Evolutionary conservation across 1,284 basidiomycete genomes (phyloP).

Genomic region (Leccinum angustisporum): DNA sequence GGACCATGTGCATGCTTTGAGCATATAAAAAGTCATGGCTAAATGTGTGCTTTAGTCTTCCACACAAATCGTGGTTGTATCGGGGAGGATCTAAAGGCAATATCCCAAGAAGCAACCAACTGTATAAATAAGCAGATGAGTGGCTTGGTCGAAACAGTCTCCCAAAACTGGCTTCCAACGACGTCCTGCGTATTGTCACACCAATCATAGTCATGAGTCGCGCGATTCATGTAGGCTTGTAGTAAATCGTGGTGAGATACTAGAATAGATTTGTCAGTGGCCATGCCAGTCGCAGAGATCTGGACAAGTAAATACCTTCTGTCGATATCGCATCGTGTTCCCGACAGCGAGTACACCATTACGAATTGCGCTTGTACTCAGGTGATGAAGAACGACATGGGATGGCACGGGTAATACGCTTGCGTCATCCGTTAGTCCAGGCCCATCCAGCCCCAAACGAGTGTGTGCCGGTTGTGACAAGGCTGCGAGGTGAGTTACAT

Average conservation of each 20-base stretch:
- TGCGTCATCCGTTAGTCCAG: slow-evolving; percentile 79
- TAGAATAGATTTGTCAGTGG: slow-evolving; percentile 25
- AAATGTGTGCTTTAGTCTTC: slow-evolving; percentile 21
- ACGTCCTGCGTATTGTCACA: slow-evolving; percentile 26
- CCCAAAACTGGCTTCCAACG: slow-evolving; percentile 24
- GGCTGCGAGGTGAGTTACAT: slow-evolving; percentile 33
- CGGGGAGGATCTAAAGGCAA: slow-evolving; percentile 26
- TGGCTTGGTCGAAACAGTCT: slow-evolving; percentile 11
- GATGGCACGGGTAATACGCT: slow-evolving; percentile 92
- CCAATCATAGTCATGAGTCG: slow-evolving; percentile 4
- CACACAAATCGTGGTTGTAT: slow-evolving; percentile 22
- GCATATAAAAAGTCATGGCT: slow-evolving; percentile 18
- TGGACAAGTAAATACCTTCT: slow-evolving; percentile 69
- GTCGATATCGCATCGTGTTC: slow-evolving; percentile 89
- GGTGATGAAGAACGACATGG: slow-evolving; percentile 93
- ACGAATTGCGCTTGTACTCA: slow-evolving; percentile 94
- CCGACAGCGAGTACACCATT: slow-evolving; percentile 94
- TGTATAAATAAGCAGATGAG: slow-evolving; percentile 31
- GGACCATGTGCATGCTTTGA: slow-evolving; percentile 8
- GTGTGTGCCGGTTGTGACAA: slow-evolving; percentile 20
- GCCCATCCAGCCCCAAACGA: slow-evolving; percentile 38
- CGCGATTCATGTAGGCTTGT: slow-evolving; percentile 48
- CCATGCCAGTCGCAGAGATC: neutral
- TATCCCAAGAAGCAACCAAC: slow-evolving; percentile 34
- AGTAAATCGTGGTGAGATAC: slow-evolving; percentile 61